phyloP scores from a whole-genome alignment of 2,329 filamentous ascomycete genomes.

The Beauveria rudraprayagi region DNA sequence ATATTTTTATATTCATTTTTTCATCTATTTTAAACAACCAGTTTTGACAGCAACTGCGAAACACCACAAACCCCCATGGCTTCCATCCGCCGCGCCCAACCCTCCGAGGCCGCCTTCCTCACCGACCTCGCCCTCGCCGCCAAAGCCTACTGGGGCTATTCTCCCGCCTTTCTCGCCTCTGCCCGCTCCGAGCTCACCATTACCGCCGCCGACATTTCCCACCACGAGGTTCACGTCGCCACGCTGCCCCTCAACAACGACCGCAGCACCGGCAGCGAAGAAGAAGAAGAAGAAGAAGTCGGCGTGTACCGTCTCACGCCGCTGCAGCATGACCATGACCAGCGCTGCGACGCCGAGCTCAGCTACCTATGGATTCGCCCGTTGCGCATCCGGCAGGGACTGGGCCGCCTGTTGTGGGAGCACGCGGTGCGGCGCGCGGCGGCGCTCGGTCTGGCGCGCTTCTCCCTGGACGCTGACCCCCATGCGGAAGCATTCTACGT shows the following conservation, averaged over 20 bases:
- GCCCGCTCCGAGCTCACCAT: neutral
- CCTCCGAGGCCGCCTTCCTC: neutral
- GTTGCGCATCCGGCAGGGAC: neutral
- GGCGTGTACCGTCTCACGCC: neutral
- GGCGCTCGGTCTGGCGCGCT: neutral
- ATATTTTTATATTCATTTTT: too few relatives aligned
- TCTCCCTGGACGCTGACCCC: neutral
- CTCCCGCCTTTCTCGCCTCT: neutral
- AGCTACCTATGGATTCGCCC: slow-evolving; percentile 4
- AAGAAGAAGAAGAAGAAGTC: neutral
- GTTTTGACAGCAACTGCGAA: neutral
- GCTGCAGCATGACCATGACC: neutral
- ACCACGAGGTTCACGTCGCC: neutral
- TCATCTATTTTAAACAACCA: too few relatives aligned
- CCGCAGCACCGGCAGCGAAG: neutral
- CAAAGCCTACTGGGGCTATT: slow-evolving; percentile 5
- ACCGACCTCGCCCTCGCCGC: slow-evolving; percentile 6
- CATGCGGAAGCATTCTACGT: slow-evolving; percentile 4
- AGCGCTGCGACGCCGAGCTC: neutral
- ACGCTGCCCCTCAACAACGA: neutral
- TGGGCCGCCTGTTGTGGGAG: slow-evolving; percentile 3
- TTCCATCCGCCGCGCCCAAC: neutral
- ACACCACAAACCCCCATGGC: neutral
- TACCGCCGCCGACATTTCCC: neutral
- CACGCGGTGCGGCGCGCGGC: neutral